These are phyloP conservation scores for Osmanthus fragrans DNA, from an alignment of 257 asterid species.

Conservation along the genomic window DNA sequence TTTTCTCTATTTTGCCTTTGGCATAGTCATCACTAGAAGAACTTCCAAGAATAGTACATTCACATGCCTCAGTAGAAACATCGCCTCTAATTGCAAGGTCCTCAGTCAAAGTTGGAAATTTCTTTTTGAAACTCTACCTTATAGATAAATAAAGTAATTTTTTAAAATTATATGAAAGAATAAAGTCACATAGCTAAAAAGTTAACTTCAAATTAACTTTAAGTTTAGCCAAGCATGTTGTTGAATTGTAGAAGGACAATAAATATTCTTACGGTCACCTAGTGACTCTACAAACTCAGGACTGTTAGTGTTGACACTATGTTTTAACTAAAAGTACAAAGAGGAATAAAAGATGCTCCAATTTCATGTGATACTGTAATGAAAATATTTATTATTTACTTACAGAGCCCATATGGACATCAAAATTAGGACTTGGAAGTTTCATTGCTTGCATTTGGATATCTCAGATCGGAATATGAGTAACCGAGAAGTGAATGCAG, in stretches of 20 bases:
- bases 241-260: slow-evolving; percentile 4
- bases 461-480: too few species aligned
- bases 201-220: not conserved
- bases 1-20: slow-evolving; percentile 42
- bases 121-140: not conserved
- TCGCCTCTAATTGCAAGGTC: slow-evolving; percentile 20
- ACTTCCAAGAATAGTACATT: slow-evolving; percentile 25
- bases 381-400: slow-evolving; percentile 11
- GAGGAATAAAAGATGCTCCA: not conserved
- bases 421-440: slow-evolving; percentile 28
- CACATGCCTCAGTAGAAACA: slow-evolving; percentile 27
- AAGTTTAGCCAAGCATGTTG: not conserved
- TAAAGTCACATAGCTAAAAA: not conserved
- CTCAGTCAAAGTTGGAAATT: not conserved
- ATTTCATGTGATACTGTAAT: slow-evolving; percentile 14
- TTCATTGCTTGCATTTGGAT: slow-evolving; percentile 38
- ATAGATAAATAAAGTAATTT: not conserved
- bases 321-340: slow-evolving; percentile 39
- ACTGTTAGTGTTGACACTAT: slow-evolving; percentile 25
- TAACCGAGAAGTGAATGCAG: not conserved
- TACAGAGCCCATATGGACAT: slow-evolving; percentile 23
- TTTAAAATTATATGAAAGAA: not conserved
- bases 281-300: slow-evolving; percentile 34
- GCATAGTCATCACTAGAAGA: slow-evolving; percentile 26
- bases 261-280: slow-evolving; percentile 42